Evolutionary conservation across 2,329 filamentous ascomycete species (phyloP), one percentile per base, ranked within the genome.

Genomic region (Ophiocordyceps australis): DNA sequence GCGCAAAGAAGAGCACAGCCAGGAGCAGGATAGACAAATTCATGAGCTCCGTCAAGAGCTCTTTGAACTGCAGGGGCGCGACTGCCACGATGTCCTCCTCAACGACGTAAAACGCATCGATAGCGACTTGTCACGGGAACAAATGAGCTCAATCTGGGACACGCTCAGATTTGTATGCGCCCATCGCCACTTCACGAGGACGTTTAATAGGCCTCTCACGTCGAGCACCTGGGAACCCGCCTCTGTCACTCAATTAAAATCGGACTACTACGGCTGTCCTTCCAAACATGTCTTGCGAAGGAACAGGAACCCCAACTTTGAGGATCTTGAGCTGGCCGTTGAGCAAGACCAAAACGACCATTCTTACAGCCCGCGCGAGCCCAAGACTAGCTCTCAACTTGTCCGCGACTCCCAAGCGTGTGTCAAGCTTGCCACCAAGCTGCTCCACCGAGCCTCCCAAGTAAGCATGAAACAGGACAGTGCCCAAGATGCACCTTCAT

Each of bases 1-100:
- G 16, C 44, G 51, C 17, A 79, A 80, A 42, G 57, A 66, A 28
- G 52, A 55, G 21, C 57, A 67, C 33, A 58, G 64, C 24, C 56
- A 55, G 32, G 61, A 73, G 34, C 66, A 77, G 52, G 72, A 81
- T 28, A 42, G 49, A 13, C 62, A 65, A 30, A 62, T 80, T 35
- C 59, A 63, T 16, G 55, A 65, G 27, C 60, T 63, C 6, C 60
- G 54, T 30, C 47, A 55, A 29, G 59, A 59, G 27, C 36, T 71
- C 32, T 48, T 45, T 18, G 45, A 37, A 12, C 33, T 57, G 10
- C 45, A 50, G 31, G 38, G 48, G 23, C 47, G 50, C 25, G 45
- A 46, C 29, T 6, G 27, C 33, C 5, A 23, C 23, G 11, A 22
- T 30, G 20, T 26, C 32, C 14, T 24, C 20, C n/a, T n/a, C n/a